phyloP scores from a whole-genome alignment of 2,329 filamentous ascomycete genomes.

The Penicillium sp. region DNA sequence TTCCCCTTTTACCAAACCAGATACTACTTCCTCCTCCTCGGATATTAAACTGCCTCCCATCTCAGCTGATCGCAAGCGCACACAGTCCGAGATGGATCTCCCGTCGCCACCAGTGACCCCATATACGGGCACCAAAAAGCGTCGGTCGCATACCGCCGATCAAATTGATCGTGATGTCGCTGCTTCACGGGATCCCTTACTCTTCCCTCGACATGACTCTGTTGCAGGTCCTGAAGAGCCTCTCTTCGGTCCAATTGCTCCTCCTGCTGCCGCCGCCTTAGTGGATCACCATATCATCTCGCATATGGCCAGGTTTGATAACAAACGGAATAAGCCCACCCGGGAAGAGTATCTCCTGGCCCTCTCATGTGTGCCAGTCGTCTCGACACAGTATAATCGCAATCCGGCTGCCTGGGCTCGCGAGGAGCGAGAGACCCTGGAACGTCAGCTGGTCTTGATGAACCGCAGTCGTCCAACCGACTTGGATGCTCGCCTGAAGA shows the following conservation, averaged over 20 bases:
- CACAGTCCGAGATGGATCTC: conserved; percentile 48
- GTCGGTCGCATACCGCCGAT: conserved; percentile 37
- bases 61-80: conserved; percentile 45
- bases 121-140: conserved; percentile 47
- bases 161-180: conserved; percentile 37
- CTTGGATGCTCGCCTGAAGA: conserved; percentile 41
- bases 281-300: conserved; percentile 49
- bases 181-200: conserved; percentile 44
- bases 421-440: conserved; percentile 46
- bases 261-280: conserved; percentile 40
- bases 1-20: conserved; percentile 34
- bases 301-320: conserved; percentile 47
- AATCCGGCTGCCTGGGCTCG: conserved; percentile 49
- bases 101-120: conserved; percentile 53
- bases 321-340: conserved; percentile 48
- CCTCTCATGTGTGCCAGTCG: conserved; percentile 49
- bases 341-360: conserved; percentile 50
- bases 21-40: conserved; percentile 32
- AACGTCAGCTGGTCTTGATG: conserved; percentile 47
- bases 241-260: conserved; percentile 44
- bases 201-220: conserved; percentile 47
- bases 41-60: conserved; percentile 47
- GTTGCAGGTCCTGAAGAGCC: conserved; percentile 43
- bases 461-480: conserved; percentile 41
- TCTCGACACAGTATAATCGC: conserved; percentile 48